Evolutionary conservation across 768 basidiomycete genomes (phyloP), one percentile per base, ranked within the genome.

Genomic region (Pisolithus microcarpus): DNA sequence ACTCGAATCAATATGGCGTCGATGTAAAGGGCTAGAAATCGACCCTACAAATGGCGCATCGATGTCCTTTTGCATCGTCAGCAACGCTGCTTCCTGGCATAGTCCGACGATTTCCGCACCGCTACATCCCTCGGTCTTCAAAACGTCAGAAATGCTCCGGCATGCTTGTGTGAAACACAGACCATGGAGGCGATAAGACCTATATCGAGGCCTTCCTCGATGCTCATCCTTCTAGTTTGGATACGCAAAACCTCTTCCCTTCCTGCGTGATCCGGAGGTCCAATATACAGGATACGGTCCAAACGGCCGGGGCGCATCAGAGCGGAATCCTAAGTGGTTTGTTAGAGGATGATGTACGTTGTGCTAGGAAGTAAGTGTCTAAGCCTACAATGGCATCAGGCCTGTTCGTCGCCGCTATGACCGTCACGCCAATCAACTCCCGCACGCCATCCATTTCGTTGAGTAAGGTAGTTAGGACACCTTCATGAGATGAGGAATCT

Each of bases 401-500:
- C 51, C 94, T 72, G 64, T 99, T 98, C 11, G 96, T 99, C 0
- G 96, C 96, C 1, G 92, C 96, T 9, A 99, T 80, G 31, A 97
- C 81, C 0, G 91, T 94, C n/a, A 99, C 96, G 0, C 94, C 93
- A 16, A 87, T 74, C 18, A 98, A 74, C 68, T 95, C 92, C 67
- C 97, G 91, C 0, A 98, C 88, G 18, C 96, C 96, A 62, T 98
- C 96, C 92, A 98, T 98, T 64, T 99, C 96, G 62, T 95, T 98
- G 50, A 99, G 65, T 11, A 99, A 74, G 53, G 84, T 95, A 1
- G 94, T 94, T 7, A 99, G 75, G 11, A 97, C 91, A 7, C 96
- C 93, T 58, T 91, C 87, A 58, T 92, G 87, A 0, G 82, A 75
- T 0, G 72, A 68, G 5, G 71, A 66, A 15, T 81, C 78, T 7